Evolutionary conservation across 306 rosid genomes (phyloP).

Genomic region (Trifolium fragiferum): DNA sequence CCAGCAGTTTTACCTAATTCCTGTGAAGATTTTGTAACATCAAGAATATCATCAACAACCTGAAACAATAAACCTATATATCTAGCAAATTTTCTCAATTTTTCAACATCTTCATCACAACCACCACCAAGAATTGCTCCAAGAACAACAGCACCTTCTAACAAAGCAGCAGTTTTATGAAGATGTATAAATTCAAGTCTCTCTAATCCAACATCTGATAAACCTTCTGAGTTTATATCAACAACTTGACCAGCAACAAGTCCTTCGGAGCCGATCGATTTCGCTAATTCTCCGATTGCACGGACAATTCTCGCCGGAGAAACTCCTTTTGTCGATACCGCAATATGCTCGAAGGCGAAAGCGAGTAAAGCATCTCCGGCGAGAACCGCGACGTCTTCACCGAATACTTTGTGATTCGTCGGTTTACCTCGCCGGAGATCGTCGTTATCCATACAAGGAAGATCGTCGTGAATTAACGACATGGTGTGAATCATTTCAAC

Average conservation of each 20-base stretch:
- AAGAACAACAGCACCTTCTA: slow-evolving; percentile 69
- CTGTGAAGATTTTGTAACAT: slow-evolving; percentile 75
- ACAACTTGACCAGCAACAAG: slow-evolving; percentile 83
- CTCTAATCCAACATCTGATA: slow-evolving; percentile 63
- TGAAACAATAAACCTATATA: slow-evolving; percentile 76
- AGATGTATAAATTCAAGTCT: slow-evolving; percentile 70
- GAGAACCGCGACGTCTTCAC: slow-evolving; percentile 82
- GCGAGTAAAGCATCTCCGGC: slow-evolving; percentile 83
- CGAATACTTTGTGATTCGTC: slow-evolving; percentile 80
- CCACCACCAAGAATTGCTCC: slow-evolving; percentile 85
- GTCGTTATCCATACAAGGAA: slow-evolving; percentile 91
- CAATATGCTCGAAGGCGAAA: slow-evolving; percentile 75
- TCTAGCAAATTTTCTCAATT: slow-evolving; percentile 66
- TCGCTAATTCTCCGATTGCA: slow-evolving; percentile 66
- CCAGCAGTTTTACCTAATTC: slow-evolving; percentile 91
- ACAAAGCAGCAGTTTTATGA: slow-evolving; percentile 74
- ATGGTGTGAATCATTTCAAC: slow-evolving; percentile 91
- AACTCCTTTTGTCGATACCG: slow-evolving; percentile 57
- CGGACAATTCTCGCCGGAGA: slow-evolving; percentile 52
- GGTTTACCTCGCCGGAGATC: slow-evolving; percentile 90
- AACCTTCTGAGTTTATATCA: slow-evolving; percentile 67
- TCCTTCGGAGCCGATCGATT: slow-evolving; percentile 71
- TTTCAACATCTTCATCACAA: slow-evolving; percentile 61
- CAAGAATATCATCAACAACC: slow-evolving; percentile 88
- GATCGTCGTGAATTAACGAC: slow-evolving; percentile 90